Evolutionary conservation across 164 flowering plant species (phyloP).

Genomic region (Brasenia schreberi): DNA sequence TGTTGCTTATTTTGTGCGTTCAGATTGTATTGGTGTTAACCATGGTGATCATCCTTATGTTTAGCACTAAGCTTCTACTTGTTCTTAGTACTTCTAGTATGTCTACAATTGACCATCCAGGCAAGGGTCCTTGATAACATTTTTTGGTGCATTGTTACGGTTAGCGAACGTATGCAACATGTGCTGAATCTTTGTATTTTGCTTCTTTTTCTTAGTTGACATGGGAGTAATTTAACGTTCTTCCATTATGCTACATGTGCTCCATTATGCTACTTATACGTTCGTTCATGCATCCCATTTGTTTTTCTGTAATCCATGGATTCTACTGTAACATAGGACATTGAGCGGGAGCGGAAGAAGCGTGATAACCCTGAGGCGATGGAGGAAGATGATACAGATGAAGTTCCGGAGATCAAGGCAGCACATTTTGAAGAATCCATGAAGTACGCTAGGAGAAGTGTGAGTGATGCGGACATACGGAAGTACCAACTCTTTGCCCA

Average conservation of each 20-base stretch:
- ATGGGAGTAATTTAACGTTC: neutral
- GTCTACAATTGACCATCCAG: too few species aligned
- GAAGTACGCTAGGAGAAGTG: constrained; percentile 56
- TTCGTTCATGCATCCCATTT: too few species aligned
- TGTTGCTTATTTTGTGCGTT: too few species aligned
- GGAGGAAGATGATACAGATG: constrained; percentile 55
- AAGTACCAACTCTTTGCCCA: constrained; percentile 57
- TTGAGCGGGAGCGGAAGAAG: constrained; percentile 42
- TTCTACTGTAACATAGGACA: constrained; percentile 24
- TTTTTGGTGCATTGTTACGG: too few species aligned
- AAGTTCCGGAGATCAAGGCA: constrained; percentile 42
- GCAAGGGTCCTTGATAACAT: too few species aligned
- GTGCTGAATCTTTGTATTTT: too few species aligned
- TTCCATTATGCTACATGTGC: neutral
- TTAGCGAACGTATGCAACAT: too few species aligned
- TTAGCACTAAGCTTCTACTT: too few species aligned
- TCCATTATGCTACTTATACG: neutral
- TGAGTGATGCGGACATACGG: constrained; percentile 53
- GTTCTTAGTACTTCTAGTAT: too few species aligned
- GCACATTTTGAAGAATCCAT: constrained; percentile 64
- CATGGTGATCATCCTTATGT: too few species aligned
- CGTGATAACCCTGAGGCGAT: constrained; percentile 46
- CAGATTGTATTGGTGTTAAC: too few species aligned
- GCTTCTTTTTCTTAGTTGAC: neutral
- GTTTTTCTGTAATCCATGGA: too few species aligned